Percentiles rank a stretch among this genome's conserved stretches.
Evolutionary conservation across 768 basidiomycete genomes (phyloP).

Genomic region (Hirschioporus abietinus): DNA sequence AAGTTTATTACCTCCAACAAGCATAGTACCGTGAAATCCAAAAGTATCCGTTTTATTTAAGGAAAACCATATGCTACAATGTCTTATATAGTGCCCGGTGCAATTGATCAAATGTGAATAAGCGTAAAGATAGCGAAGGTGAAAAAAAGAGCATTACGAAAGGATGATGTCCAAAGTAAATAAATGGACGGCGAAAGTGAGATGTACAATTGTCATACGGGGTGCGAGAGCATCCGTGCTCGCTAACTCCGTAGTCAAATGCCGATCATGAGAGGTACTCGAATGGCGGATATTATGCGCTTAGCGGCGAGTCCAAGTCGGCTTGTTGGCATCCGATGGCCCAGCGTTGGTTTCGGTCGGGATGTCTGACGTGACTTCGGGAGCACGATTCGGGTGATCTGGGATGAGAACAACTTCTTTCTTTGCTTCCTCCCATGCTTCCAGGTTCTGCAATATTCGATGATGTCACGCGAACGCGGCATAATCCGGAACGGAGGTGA

Average conservation of each 20-base stretch:
- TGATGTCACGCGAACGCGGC: conserved; percentile 9
- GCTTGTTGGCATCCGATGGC: background rate
- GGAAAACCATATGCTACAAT: background rate
- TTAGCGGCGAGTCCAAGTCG: background rate
- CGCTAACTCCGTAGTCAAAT: background rate
- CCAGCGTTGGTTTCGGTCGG: background rate
- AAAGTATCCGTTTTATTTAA: background rate
- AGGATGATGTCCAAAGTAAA: background rate
- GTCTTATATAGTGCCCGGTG: background rate
- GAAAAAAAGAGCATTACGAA: background rate
- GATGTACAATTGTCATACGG: background rate
- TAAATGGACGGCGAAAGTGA: background rate
- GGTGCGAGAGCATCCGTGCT: background rate
- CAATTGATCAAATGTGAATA: background rate
- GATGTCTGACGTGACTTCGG: conserved; percentile 21
- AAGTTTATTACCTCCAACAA: background rate
- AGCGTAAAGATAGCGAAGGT: background rate
- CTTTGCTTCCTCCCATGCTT: conserved; percentile 96
- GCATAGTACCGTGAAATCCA: background rate
- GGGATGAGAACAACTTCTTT: conserved; percentile 88
- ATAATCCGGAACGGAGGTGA: background rate
- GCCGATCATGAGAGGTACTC: background rate
- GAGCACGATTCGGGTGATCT: conserved; percentile 75
- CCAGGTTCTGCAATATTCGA: conserved; percentile 65
- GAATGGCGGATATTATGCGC: background rate